These are phyloP conservation scores for Aspergillus homomorphus DNA, from an alignment of 495 filamentous ascomycete genomes.

Conservation along the genomic window DNA sequence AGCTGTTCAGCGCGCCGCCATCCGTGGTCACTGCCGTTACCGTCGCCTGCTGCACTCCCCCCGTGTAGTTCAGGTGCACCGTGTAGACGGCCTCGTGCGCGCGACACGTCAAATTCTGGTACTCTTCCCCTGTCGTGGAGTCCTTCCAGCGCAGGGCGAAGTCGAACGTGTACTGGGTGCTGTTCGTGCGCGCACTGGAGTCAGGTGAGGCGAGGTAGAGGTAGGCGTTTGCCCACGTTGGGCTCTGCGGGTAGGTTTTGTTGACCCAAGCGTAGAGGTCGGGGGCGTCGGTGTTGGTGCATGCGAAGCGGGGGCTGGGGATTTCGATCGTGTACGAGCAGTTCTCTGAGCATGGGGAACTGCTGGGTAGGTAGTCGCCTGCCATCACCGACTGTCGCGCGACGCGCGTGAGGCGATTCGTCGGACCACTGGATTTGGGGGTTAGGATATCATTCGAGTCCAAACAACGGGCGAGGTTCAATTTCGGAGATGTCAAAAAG, in stretches of 20 bases:
- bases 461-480: not conserved
- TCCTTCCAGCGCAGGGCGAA: conserved; percentile 14
- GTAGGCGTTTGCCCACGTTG: not conserved
- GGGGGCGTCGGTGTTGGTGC: conserved; percentile 12
- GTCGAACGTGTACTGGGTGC: conserved; percentile 3
- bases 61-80: conserved; percentile 5
- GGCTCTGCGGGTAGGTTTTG: conserved; percentile 2
- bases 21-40: not conserved
- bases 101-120: conserved; percentile 12
- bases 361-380: conserved; percentile 6
- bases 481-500: too few species aligned
- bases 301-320: conserved; percentile 15
- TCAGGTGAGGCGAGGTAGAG: conserved; percentile 13
- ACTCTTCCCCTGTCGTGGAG: not conserved
- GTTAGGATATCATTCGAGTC: not conserved
- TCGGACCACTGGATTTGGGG: conserved; percentile 2
- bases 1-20: conserved; percentile 6
- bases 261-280: conserved; percentile 5
- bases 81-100: conserved; percentile 12
- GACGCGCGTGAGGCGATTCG: conserved; percentile 6
- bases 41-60: not conserved
- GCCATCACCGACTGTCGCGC: conserved; percentile 11
- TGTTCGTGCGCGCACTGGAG: conserved; percentile 5
- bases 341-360: conserved; percentile 17
- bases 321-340: conserved; percentile 18